Percentiles rank a stretch among this genome's conserved stretches.
These are phyloP conservation scores for Aureobasidium subglaciale DNA, from an alignment of 2,329 filamentous ascomycete genomes.

Conservation along the genomic window DNA sequence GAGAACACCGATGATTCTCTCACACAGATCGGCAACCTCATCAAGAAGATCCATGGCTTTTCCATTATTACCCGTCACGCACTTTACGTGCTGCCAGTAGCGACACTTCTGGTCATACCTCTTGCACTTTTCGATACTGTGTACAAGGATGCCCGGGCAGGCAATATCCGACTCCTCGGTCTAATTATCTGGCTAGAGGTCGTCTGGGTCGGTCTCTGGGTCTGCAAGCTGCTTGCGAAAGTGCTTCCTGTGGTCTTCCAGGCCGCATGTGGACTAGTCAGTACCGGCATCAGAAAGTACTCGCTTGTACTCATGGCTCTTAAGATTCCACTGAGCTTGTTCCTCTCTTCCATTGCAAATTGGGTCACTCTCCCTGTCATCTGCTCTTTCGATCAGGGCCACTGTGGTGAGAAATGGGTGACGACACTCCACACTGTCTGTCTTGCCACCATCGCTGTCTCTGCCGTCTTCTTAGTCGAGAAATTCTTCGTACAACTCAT, in stretches of 20 bases:
- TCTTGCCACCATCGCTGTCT: slow-evolving; percentile 54
- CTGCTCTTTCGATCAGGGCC: slow-evolving; percentile 18
- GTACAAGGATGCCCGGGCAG: slow-evolving; percentile 24
- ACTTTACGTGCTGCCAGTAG: slow-evolving; percentile 60
- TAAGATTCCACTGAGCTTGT: slow-evolving; percentile 59
- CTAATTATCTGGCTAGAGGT: slow-evolving; percentile 65
- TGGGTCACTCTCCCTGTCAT: slow-evolving; percentile 52
- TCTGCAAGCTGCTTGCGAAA: slow-evolving; percentile 58
- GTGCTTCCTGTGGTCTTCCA: slow-evolving; percentile 56
- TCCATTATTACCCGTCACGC: slow-evolving; percentile 60
- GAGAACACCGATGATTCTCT: slow-evolving; percentile 46
- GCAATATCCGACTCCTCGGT: slow-evolving; percentile 44
- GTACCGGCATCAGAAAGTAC: slow-evolving; percentile 63
- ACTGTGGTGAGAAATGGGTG: slow-evolving; percentile 35
- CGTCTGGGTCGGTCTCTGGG: slow-evolving; percentile 61
- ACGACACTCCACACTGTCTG: slow-evolving; percentile 50
- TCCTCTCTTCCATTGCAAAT: slow-evolving; percentile 60
- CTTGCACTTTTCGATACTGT: slow-evolving; percentile 44
- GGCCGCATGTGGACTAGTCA: slow-evolving; percentile 63
- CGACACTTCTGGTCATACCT: slow-evolving; percentile 54
- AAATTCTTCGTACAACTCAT: slow-evolving; percentile 66
- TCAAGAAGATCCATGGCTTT: slow-evolving; percentile 57
- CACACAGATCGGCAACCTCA: slow-evolving; percentile 59
- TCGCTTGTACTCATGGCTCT: slow-evolving; percentile 57
- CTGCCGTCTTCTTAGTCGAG: slow-evolving; percentile 58